Conservation (phyloP, 2,329 filamentous ascomycete species). For the Cercospora sp. region DNA sequence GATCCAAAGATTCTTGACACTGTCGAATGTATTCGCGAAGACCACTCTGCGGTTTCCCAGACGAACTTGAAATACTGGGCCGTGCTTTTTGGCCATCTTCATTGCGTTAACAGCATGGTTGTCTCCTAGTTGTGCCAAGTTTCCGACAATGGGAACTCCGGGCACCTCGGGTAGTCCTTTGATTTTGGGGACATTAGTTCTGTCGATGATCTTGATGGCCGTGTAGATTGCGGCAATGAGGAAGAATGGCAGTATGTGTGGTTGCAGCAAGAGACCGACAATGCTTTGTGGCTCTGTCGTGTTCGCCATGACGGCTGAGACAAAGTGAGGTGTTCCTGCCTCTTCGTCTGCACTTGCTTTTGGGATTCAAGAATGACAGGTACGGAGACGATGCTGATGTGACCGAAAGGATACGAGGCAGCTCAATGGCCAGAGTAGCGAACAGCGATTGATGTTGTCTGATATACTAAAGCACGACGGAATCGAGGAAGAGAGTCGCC, state of each 20-base stretch:
- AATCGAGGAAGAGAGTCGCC: slow-evolving; percentile 10
- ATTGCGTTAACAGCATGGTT: slow-evolving; percentile 51
- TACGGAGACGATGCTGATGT: slow-evolving; percentile 1
- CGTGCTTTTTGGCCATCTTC: slow-evolving; percentile 51
- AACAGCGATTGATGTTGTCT: neutral
- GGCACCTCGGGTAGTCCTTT: slow-evolving; percentile 52
- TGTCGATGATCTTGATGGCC: slow-evolving; percentile 46
- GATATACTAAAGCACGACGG: slow-evolving; percentile 15
- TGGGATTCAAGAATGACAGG: neutral
- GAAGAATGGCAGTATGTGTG: slow-evolving; percentile 46
- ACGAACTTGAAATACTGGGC: slow-evolving; percentile 53
- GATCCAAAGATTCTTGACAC: slow-evolving; percentile 74
- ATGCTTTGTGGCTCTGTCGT: slow-evolving; percentile 32
- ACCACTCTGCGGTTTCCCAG: slow-evolving; percentile 72
- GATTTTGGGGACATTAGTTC: slow-evolving; percentile 52
- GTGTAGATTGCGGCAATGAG: slow-evolving; percentile 45
- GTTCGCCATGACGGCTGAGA: slow-evolving; percentile 29
- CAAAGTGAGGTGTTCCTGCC: neutral
- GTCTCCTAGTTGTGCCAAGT: slow-evolving; percentile 48
- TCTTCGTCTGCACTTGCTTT: neutral
- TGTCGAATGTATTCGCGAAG: slow-evolving; percentile 76
- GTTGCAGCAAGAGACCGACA: slow-evolving; percentile 37
- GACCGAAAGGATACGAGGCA: neutral
- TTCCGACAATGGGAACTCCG: slow-evolving; percentile 51
- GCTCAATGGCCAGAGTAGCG: neutral